A percentile compares a stretch with the other conserved stretches of the same genome.
Evolutionary conservation across 768 basidiomycete species (phyloP).

Genomic region (Nidula microcarpa): DNA sequence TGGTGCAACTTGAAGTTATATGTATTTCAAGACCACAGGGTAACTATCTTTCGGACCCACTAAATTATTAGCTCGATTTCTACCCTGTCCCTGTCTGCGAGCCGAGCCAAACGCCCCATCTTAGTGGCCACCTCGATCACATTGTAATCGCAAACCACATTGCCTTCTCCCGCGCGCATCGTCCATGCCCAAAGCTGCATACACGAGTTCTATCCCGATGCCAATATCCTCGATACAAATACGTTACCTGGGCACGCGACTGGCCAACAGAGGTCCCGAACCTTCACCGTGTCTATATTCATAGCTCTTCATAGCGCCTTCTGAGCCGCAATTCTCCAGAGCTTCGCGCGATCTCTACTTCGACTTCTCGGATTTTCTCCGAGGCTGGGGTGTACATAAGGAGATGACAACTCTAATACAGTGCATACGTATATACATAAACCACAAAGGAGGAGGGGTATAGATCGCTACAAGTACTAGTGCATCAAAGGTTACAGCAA

Average conservation of each 20-base stretch:
- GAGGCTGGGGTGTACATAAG: background rate
- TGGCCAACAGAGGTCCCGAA: background rate
- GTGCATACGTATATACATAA: background rate
- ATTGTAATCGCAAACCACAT: background rate
- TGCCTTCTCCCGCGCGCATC: background rate
- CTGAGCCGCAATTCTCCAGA: conserved; percentile 1
- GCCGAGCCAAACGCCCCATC: background rate
- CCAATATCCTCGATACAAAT: background rate
- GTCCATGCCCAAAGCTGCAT: background rate
- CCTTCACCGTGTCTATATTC: background rate
- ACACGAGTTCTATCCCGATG: background rate
- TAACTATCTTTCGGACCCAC: no score
- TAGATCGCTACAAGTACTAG: no score
- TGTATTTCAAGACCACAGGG: background rate
- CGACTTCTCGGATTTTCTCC: conserved; percentile 6
- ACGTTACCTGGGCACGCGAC: background rate
- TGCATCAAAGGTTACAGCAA: background rate
- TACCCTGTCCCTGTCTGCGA: background rate
- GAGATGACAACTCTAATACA: background rate
- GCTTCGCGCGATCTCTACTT: conserved; percentile 1
- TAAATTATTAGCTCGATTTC: background rate
- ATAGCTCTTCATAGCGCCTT: background rate
- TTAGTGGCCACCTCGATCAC: background rate
- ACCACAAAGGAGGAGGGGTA: no score
- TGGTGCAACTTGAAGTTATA: background rate